Base-by-base conservation (phyloP, 169 alveolate genomes). In the Cryptosporidium meleagridis region DNA sequence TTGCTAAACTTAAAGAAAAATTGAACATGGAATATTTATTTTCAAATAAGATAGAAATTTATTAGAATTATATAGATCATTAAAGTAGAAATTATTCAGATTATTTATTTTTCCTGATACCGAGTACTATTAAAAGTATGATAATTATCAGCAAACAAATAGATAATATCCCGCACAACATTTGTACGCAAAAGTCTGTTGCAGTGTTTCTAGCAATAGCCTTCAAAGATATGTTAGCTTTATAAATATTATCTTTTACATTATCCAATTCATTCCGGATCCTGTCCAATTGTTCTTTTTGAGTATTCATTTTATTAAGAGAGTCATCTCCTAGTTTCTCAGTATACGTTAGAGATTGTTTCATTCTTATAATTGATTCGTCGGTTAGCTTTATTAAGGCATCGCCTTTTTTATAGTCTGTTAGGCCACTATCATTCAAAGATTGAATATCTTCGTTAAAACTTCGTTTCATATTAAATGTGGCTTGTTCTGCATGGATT, bases 171-270 rank as follows among this genome's bases (percentile, higher is more conserved):
- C 89, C 89, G 31, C 89, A 80, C 21, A 80, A 31, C 35, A 80
- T 41, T 10, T 65, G 89, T 37, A 80, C 89, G 44, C 89, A 80
- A 65, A 80, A 80, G 59, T 80, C 89, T 0, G 89, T 80, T 62
- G 89, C 80, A 3, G 89, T 53, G 39, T 65, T 65, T 80, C 89
- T 80, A 14, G 89, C 75, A 44, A 80, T 80, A 65, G 89, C 89
- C 35, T 48, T 59, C 29, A 80, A 9, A 29, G 68, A 59, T 67
- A 80, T 21, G 29, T 41, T 65, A 8, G 89, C 89, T 26, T 51
- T 80, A 8, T 33, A 37, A 35, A 80, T 31, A 45, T 41, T 65
- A 10, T 35, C 44, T 21, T 80, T 65, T 10, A 80, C 89, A 9
- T 45, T 70, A 39, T 51, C 80, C 44, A 80, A 35, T 18, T 65